These are phyloP conservation scores for Myriosclerotinia curreyana DNA, from an alignment of 2,329 filamentous ascomycete species.

Conservation along the genomic window DNA sequence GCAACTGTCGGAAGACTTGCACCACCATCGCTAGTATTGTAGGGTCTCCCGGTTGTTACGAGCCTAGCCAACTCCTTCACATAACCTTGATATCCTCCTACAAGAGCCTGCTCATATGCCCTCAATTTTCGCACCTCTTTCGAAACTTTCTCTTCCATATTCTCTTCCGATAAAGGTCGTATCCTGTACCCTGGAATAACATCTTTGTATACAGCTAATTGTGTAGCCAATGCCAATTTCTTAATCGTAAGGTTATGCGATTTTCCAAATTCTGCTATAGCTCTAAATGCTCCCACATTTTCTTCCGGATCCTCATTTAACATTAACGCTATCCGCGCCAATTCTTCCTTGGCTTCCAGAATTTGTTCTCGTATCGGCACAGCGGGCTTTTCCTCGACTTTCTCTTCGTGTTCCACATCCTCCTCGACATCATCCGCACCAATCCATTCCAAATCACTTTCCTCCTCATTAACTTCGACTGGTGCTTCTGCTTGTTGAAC, in stretches of 20 bases:
- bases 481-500: conserved; percentile 58
- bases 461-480: conserved; percentile 54
- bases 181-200: conserved; percentile 96
- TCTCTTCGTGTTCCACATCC: conserved; percentile 52
- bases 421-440: conserved; percentile 49
- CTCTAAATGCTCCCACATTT: conserved; percentile 74
- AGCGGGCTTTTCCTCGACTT: conserved; percentile 53
- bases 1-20: conserved; percentile 67
- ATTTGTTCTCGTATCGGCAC: conserved; percentile 78
- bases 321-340: conserved; percentile 75
- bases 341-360: conserved; percentile 81
- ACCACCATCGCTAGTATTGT: conserved; percentile 41
- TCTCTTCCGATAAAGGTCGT: conserved; percentile 72
- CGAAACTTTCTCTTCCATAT: conserved; percentile 74
- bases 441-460: conserved; percentile 63
- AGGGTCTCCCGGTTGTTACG: conserved; percentile 54
- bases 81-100: conserved; percentile 81
- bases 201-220: conserved; percentile 90
- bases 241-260: conserved; percentile 70
- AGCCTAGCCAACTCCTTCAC: conserved; percentile 70
- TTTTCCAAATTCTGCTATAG: conserved; percentile 69
- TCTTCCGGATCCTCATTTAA: conserved; percentile 95
- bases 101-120: conserved; percentile 81
- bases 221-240: conserved; percentile 82
- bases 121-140: conserved; percentile 85